Evolutionary conservation across 2,329 filamentous ascomycete genomes (phyloP), one percentile per base, ranked within the genome.

Genomic region (Ascochyta viciae-villosae): DNA sequence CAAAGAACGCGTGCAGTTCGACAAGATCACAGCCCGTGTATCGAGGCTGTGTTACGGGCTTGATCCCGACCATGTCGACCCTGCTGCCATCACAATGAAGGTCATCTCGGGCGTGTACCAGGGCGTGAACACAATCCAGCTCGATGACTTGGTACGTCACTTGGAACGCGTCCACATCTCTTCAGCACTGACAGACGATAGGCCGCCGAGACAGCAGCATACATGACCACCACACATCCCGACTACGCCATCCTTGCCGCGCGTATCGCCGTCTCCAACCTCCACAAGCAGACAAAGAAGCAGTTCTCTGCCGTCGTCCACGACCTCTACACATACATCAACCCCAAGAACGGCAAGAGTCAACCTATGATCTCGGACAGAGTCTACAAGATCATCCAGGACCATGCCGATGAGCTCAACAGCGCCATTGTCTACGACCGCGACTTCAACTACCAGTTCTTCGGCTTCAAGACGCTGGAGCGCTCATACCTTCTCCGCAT

Each of bases 251-350:
- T 98, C 76, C 92, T 99, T 57, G 95, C 95, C 64, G 95, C 95
- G 65, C 93, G 95, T 81, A 98, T 99, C 75, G 95, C 95, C 68
- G 95, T 99, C 51, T 99, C 95, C 74, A 99, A 99, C 82, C 89
- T 99, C 57, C 95, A 99, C 88, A 99, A 99, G 83, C 95, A 99
- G 85, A 99, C 95, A 64, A 98, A 98, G 87, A 99, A 99, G 85
- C 94, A 98, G 77, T 99, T 96, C 83, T 98, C 95, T n/a, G 84
- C 91, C 45, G 95, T 99, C 57, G 86, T 99, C 69, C 89, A 87
- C 70, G 95, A 99, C 72, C 87, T 99, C 38, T 97, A 94, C 81
- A 85, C 95, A 82, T 99, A 97, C 78, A 83, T 96, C 78, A 99
- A 99, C 82, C 92, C 94, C 60, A 96, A 91, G 82, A 99, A 96